Percentiles rank a stretch among this genome's conserved stretches.
Conservation (phyloP, 306 rosid species). For the Parietaria judaica region DNA sequence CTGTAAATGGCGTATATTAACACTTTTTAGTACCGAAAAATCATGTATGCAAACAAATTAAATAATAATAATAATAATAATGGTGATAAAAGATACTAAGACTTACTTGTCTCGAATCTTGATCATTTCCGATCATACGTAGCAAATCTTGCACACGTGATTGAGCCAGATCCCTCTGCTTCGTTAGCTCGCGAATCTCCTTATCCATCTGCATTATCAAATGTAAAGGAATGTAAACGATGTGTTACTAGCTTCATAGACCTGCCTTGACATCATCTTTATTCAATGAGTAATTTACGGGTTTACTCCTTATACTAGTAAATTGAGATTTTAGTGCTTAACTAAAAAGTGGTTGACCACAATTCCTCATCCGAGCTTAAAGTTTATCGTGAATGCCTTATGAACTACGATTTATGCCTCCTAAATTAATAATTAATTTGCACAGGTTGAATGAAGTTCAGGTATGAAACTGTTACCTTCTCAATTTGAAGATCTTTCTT, state of each 20-base stretch:
- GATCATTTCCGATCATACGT: conserved; percentile 53
- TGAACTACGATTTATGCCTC: no score
- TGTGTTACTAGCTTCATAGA: no score
- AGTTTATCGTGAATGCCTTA: no score
- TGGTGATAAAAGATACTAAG: conserved; percentile 2
- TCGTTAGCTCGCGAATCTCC: conserved; percentile 71
- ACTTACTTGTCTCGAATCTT: conserved; percentile 52
- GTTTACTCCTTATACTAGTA: no score
- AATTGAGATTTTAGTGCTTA: no score
- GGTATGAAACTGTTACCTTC: conserved; percentile 45
- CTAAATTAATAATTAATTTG: no score
- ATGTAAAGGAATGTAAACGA: background rate
- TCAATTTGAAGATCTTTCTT: conserved; percentile 94
- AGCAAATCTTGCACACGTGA: conserved; percentile 84
- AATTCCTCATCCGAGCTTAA: no score
- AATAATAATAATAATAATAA: background rate
- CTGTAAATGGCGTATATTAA: conserved; percentile 21
- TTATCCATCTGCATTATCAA: conserved; percentile 69
- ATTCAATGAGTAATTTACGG: no score
- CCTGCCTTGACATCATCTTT: no score
- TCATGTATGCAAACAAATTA: conserved; percentile 10
- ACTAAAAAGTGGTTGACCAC: no score
- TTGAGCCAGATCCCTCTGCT: conserved; percentile 89
- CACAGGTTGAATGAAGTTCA: background rate
- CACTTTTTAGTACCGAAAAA: conserved; percentile 7